These are phyloP conservation scores for Dispira simplex DNA, from an alignment of 192 early-diverging fungal genomes.

Conservation along the genomic window DNA sequence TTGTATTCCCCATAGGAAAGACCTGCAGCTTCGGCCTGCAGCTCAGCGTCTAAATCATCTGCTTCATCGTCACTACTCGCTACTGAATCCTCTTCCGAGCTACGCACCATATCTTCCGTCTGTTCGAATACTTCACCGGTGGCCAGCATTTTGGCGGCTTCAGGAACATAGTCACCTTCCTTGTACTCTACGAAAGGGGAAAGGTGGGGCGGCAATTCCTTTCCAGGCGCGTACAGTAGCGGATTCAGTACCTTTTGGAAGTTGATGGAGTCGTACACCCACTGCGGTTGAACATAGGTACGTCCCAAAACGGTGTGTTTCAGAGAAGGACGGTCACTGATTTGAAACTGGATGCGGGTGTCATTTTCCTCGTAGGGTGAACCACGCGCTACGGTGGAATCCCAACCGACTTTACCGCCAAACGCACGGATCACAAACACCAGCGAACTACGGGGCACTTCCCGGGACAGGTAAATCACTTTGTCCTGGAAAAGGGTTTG, in stretches of 20 bases:
- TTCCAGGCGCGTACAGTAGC: slow-evolving; percentile 59
- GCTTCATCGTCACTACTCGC: slow-evolving; percentile 23
- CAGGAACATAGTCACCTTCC: slow-evolving; percentile 80
- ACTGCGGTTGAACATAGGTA: slow-evolving; percentile 93
- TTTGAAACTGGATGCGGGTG: slow-evolving; percentile 75
- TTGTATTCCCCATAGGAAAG: slow-evolving; percentile 29
- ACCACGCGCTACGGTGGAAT: slow-evolving; percentile 52
- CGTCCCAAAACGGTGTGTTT: slow-evolving; percentile 35
- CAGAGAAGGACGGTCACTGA: slow-evolving; percentile 67
- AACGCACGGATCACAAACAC: slow-evolving; percentile 84
- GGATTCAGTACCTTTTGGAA: slow-evolving; percentile 49
- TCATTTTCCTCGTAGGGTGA: slow-evolving; percentile 68
- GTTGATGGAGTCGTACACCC: slow-evolving; percentile 92
- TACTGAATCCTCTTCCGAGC: slow-evolving; percentile 36
- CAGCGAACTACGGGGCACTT: slow-evolving; percentile 83
- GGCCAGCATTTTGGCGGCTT: slow-evolving; percentile 26
- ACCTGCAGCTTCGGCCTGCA: slow-evolving; percentile 39
- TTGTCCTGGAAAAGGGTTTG: slow-evolving; percentile 35
- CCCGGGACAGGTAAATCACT: slow-evolving; percentile 80
- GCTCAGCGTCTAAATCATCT: slow-evolving; percentile 30
- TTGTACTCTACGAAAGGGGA: slow-evolving; percentile 80
- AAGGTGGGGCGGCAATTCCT: slow-evolving; percentile 77
- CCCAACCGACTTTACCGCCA: slow-evolving; percentile 87
- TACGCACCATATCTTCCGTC: slow-evolving; percentile 45
- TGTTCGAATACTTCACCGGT: slow-evolving; percentile 28